Conservation (phyloP, 2,329 filamentous ascomycete species). For the Venturia asperata region DNA sequence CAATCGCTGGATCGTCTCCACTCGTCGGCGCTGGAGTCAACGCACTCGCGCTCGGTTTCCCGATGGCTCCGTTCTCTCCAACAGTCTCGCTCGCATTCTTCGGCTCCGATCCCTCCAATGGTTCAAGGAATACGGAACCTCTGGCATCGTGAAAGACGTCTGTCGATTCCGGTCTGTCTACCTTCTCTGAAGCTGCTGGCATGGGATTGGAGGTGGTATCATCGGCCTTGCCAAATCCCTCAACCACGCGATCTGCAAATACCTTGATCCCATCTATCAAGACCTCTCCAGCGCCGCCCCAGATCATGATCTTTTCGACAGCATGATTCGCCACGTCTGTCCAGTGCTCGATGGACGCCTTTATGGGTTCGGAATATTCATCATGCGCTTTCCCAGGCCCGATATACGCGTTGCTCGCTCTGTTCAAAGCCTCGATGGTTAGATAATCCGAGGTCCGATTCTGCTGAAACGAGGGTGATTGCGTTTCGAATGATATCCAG, state of each 20-base stretch:
- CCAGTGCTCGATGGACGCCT: conserved; percentile 43
- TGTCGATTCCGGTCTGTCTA: not conserved
- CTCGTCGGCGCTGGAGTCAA: no score
- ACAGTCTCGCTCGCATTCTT: conserved; percentile 20
- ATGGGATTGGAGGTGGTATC: not conserved
- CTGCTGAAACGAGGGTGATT: conserved; percentile 10
- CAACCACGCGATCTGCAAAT: conserved; percentile 43
- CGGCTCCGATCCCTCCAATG: conserved; percentile 16
- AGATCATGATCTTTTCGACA: conserved; percentile 42
- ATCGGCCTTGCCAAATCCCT: conserved; percentile 27
- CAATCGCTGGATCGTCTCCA: no score
- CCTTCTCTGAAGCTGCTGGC: not conserved
- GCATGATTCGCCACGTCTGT: conserved; percentile 39
- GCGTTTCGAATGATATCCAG: conserved; percentile 17
- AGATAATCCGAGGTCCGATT: conserved; percentile 15
- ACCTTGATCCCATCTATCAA: conserved; percentile 49
- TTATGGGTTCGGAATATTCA: conserved; percentile 12
- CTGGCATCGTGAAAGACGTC: not conserved
- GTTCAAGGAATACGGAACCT: not conserved
- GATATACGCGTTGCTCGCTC: conserved; percentile 11
- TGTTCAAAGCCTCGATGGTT: conserved; percentile 16
- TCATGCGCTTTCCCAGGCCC: conserved; percentile 20
- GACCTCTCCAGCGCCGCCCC: conserved; percentile 46
- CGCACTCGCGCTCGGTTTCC: no score
- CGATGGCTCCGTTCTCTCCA: no score